These are phyloP conservation scores for Aspergillus udagawae DNA, from an alignment of 2,329 filamentous ascomycete genomes.

Conservation along the genomic window DNA sequence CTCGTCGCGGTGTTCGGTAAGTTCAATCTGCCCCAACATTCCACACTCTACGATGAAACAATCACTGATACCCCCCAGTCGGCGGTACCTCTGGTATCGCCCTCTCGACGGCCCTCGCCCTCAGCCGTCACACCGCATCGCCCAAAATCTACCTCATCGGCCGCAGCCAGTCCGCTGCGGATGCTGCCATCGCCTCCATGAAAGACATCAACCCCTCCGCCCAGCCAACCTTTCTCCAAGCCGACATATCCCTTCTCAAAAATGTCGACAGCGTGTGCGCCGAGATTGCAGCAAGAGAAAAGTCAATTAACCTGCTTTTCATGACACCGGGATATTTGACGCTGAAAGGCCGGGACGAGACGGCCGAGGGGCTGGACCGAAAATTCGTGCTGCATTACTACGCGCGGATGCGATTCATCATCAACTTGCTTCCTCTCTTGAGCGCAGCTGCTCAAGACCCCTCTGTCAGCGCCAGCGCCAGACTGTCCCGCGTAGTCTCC, in stretches of 20 bases:
- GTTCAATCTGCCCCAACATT: neutral
- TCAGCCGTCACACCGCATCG: constrained; percentile 37
- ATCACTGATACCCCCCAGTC: constrained; percentile 17
- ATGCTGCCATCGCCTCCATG: constrained; percentile 44
- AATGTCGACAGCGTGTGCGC: constrained; percentile 31
- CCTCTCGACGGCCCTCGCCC: constrained; percentile 45
- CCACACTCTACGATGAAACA: neutral
- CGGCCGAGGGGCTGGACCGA: constrained; percentile 43
- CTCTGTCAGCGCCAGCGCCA: constrained; percentile 11
- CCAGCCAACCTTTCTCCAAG: constrained; percentile 25
- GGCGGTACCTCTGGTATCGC: constrained; percentile 54
- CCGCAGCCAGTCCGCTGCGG: constrained; percentile 33
- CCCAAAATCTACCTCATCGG: constrained; percentile 53
- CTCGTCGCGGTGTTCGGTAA: constrained; percentile 18
- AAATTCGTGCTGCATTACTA: constrained; percentile 49
- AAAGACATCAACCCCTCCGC: constrained; percentile 20
- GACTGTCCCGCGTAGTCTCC: constrained; percentile 35
- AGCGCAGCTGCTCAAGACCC: constrained; percentile 14
- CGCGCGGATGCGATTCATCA: constrained; percentile 42
- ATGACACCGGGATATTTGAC: constrained; percentile 35
- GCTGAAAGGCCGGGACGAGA: constrained; percentile 33
- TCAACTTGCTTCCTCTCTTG: constrained; percentile 38
- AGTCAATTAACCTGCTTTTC: constrained; percentile 37
- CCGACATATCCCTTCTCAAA: constrained; percentile 33
- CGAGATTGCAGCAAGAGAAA: constrained; percentile 24